Evolutionary conservation across 305 asterid genomes (phyloP).

Genomic region (Fraxinus baroniana): DNA sequence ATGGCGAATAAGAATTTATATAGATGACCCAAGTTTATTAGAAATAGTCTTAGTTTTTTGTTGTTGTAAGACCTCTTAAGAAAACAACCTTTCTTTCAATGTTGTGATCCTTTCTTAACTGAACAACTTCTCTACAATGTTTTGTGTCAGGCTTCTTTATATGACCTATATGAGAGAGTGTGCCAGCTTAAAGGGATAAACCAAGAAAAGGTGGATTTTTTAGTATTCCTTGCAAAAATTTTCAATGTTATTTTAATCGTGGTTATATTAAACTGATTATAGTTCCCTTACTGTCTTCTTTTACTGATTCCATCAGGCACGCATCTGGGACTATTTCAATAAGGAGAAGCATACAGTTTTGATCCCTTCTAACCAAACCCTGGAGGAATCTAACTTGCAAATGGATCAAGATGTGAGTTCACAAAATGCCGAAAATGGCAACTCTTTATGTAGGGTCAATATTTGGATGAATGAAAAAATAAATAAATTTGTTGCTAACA

Average conservation of each 20-base stretch:
- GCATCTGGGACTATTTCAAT: constrained; percentile 79
- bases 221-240: background rate
- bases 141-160: constrained; percentile 66
- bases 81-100: background rate
- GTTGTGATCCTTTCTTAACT: background rate
- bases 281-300: background rate
- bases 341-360: constrained; percentile 52
- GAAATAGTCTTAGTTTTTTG: background rate
- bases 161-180: constrained; percentile 58
- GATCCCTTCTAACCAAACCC: constrained; percentile 53
- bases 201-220: constrained; percentile 55
- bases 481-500: background rate
- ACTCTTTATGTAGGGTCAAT: constrained; percentile 4
- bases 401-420: constrained; percentile 87
- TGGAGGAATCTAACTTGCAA: constrained; percentile 72
- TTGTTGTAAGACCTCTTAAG: background rate
- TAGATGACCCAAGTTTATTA: background rate
- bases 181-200: constrained; percentile 60
- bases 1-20: background rate
- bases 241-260: constrained; percentile 7
- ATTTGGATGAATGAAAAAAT: background rate
- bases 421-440: background rate
- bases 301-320: constrained; percentile 45
- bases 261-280: constrained; percentile 13
- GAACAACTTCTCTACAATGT: constrained; percentile 15